phyloP scores from a whole-genome alignment of 768 basidiomycete species.

The Boletus reticuloceps region DNA sequence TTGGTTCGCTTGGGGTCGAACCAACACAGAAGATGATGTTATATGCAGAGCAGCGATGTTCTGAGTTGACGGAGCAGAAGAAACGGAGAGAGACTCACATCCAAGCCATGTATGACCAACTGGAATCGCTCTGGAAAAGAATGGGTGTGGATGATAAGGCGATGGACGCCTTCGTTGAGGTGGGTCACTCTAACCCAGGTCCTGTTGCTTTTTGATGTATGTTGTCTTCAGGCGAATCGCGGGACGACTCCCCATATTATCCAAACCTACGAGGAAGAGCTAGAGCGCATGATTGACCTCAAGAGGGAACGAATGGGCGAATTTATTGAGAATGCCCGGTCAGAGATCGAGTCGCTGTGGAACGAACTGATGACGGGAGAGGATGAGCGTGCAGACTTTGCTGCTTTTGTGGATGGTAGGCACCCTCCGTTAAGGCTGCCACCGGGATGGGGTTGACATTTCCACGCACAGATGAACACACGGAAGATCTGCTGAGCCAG shows the following conservation, averaged over 20 bases:
- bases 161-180: slow-evolving; percentile 93
- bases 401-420: slow-evolving; percentile 80
- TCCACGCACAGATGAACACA: slow-evolving; percentile 65
- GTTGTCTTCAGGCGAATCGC: slow-evolving; percentile 42
- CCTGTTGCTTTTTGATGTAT: neutral
- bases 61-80: slow-evolving; percentile 70
- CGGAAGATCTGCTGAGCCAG: slow-evolving; percentile 79
- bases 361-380: slow-evolving; percentile 84
- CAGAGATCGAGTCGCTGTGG: slow-evolving; percentile 81
- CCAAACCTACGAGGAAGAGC: slow-evolving; percentile 82
- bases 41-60: slow-evolving; percentile 61
- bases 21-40: slow-evolving; percentile 72
- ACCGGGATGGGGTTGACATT: neutral
- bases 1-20: slow-evolving; percentile 52
- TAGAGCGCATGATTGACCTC: slow-evolving; percentile 85
- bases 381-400: slow-evolving; percentile 77
- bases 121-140: slow-evolving; percentile 87
- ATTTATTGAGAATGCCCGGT: slow-evolving; percentile 79
- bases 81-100: slow-evolving; percentile 76
- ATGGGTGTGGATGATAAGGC: slow-evolving; percentile 76
- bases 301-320: slow-evolving; percentile 84
- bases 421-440: neutral
- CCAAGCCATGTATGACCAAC: slow-evolving; percentile 90
- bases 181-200: slow-evolving; percentile 9
- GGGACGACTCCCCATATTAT: slow-evolving; percentile 80